Evolutionary conservation across 2,329 filamentous ascomycete genomes (phyloP).

Genomic region (Endothia cerciana): DNA sequence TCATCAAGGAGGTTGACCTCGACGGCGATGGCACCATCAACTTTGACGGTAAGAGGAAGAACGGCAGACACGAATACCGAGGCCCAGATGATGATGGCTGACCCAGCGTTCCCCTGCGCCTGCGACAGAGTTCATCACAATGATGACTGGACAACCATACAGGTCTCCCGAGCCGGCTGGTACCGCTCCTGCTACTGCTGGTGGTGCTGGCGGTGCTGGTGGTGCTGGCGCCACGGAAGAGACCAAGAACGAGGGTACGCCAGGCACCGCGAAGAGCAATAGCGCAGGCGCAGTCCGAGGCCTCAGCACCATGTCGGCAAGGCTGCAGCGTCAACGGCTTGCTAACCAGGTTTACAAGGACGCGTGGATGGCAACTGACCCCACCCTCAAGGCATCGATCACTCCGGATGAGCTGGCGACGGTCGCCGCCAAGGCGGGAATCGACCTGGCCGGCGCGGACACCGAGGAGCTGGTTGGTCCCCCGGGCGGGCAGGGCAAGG

Average conservation of each 20-base stretch:
- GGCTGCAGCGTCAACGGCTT: conserved; percentile 27
- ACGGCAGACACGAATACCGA: neutral
- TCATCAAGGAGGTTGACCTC: conserved; percentile 44
- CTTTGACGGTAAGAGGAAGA: conserved; percentile 40
- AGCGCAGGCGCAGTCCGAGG: conserved; percentile 25
- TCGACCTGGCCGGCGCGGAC: conserved; percentile 40
- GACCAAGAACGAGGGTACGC: conserved; percentile 30
- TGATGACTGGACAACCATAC: conserved; percentile 46
- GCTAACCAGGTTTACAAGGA: conserved; percentile 29
- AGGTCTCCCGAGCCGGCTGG: conserved; percentile 32
- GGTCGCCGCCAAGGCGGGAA: conserved; percentile 39
- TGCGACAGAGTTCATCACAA: conserved; percentile 44
- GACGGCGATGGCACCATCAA: conserved; percentile 45
- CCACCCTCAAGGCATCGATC: conserved; percentile 40
- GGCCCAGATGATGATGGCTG: neutral
- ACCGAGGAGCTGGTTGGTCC: conserved; percentile 40
- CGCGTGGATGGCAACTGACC: conserved; percentile 43
- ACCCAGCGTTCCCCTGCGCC: neutral
- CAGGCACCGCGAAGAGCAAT: conserved; percentile 13
- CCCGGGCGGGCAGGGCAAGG: conserved; percentile 41
- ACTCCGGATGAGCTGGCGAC: conserved; percentile 39
- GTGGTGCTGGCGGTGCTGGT: too few relatives aligned
- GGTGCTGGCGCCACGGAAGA: conserved; percentile 38
- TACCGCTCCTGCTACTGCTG: conserved; percentile 26
- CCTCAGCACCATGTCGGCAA: conserved; percentile 27